These are phyloP conservation scores for Spiromastix sp. DNA, from an alignment of 2,329 filamentous ascomycete genomes.

Conservation along the genomic window DNA sequence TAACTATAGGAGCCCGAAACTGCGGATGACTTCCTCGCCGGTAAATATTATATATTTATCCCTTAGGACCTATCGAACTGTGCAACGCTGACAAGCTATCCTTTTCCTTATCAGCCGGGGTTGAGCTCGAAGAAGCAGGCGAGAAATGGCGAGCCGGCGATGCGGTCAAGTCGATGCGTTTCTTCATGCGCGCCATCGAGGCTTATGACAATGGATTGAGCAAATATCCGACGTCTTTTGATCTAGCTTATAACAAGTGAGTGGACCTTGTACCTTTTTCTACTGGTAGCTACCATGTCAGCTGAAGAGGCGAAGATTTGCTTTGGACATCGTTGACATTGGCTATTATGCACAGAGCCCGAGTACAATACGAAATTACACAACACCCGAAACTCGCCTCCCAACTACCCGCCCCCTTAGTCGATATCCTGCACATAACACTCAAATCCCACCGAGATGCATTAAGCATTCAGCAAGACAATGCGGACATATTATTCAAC, in stretches of 20 bases:
- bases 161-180: constrained; percentile 51
- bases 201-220: constrained; percentile 54
- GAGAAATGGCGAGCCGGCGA: constrained; percentile 68
- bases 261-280: constrained; percentile 16
- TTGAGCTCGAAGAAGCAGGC: constrained; percentile 59
- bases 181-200: constrained; percentile 53
- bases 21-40: constrained; percentile 58
- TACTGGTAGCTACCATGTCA: too few species aligned
- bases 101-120: constrained; percentile 48
- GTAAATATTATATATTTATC: too few species aligned
- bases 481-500: constrained; percentile 62
- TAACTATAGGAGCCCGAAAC: constrained; percentile 38
- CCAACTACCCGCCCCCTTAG: constrained; percentile 44
- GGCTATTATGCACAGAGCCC: constrained; percentile 39
- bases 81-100: too few species aligned
- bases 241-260: constrained; percentile 66
- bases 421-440: constrained; percentile 49
- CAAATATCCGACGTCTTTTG: constrained; percentile 52
- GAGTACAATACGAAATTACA: constrained; percentile 59
- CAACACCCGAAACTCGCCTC: constrained; percentile 54
- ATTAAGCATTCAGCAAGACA: constrained; percentile 48
- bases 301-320: too few species aligned
- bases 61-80: too few species aligned
- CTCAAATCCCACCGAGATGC: constrained; percentile 56
- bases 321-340: too few species aligned